A percentile compares a stretch with the other conserved stretches of the same genome.
phyloP scores from a whole-genome alignment of 371 early-diverging fungal species.

The Thermomucor indicae-seudaticae region DNA sequence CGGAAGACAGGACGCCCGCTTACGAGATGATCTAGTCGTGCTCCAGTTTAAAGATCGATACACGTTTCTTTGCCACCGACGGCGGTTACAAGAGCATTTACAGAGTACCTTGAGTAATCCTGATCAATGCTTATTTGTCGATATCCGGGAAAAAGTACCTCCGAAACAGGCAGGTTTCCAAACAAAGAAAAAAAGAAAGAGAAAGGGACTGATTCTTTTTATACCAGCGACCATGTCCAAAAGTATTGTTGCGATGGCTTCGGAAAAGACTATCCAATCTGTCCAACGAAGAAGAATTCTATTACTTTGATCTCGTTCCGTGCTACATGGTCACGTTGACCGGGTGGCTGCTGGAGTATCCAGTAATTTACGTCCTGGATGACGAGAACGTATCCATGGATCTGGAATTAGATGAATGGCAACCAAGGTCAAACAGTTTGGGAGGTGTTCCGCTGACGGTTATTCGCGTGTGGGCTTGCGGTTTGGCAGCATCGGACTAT shows the following conservation, averaged over 20 bases:
- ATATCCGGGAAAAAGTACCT: constrained; percentile 13
- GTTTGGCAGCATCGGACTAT: not conserved
- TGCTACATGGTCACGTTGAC: constrained; percentile 42
- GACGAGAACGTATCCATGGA: constrained; percentile 11
- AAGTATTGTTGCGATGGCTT: constrained; percentile 17
- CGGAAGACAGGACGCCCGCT: constrained; percentile 3
- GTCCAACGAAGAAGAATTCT: constrained; percentile 4
- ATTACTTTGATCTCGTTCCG: constrained; percentile 12
- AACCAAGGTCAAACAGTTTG: constrained; percentile 29
- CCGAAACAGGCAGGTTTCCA: constrained; percentile 7
- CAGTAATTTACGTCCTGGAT: constrained; percentile 32
- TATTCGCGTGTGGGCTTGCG: constrained; percentile 14
- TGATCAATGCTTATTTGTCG: constrained; percentile 8
- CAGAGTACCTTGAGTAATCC: constrained; percentile 7
- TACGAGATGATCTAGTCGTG: constrained; percentile 15
- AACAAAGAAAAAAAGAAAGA: not conserved
- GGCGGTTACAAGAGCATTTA: constrained; percentile 18
- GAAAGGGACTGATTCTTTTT: not conserved
- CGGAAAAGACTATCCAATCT: constrained; percentile 16
- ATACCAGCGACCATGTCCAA: constrained; percentile 9
- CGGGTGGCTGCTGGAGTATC: constrained; percentile 47
- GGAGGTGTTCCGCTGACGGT: constrained; percentile 21
- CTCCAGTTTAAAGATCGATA: constrained; percentile 39
- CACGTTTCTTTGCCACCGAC: constrained; percentile 35
- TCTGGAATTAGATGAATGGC: constrained; percentile 35